A percentile compares a stretch with the other conserved stretches of the same genome.
phyloP scores from a whole-genome alignment of 1,139 yeast genomes.

The Neolecta irregularis region DNA sequence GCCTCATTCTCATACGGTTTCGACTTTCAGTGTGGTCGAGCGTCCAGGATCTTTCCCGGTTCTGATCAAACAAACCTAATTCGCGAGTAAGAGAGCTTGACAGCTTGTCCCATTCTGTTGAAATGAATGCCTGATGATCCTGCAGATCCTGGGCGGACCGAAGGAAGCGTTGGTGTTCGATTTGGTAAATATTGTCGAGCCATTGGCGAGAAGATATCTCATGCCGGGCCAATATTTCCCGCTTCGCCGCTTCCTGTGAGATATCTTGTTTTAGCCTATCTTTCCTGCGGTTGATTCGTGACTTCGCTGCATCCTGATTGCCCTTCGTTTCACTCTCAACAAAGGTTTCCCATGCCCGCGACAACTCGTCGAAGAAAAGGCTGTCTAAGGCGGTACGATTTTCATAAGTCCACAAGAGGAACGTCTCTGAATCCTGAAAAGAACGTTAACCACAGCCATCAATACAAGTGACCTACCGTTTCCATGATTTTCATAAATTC shows the following conservation, averaged over 20 bases:
- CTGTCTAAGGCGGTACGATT: conserved; percentile 13
- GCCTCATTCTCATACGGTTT: conserved; percentile 45
- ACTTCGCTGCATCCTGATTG: conserved; percentile 9
- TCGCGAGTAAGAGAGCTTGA: conserved; percentile 32
- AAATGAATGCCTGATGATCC: conserved; percentile 41
- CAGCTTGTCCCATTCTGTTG: conserved; percentile 33
- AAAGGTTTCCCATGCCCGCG: conserved; percentile 15
- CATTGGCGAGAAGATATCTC: not conserved
- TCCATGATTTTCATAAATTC: conserved; percentile 10
- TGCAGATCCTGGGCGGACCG: conserved; percentile 47
- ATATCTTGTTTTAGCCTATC: conserved; percentile 8
- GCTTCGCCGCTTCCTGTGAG: not conserved
- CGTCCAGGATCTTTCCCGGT: conserved; percentile 26
- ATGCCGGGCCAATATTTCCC: not conserved
- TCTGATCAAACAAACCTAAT: conserved; percentile 21
- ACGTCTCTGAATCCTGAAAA: conserved; percentile 11
- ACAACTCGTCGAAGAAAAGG: conserved; percentile 14
- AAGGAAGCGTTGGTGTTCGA: conserved; percentile 31
- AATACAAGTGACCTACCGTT: no score
- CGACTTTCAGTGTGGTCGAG: conserved; percentile 54
- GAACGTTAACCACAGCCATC: no score
- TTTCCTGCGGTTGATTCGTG: conserved; percentile 9
- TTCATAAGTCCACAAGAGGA: conserved; percentile 13
- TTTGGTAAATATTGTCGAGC: not conserved
- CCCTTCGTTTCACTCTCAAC: conserved; percentile 12